These are phyloP conservation scores for Trifolium pratense DNA, from an alignment of 306 rosid genomes.

Conservation along the genomic window DNA sequence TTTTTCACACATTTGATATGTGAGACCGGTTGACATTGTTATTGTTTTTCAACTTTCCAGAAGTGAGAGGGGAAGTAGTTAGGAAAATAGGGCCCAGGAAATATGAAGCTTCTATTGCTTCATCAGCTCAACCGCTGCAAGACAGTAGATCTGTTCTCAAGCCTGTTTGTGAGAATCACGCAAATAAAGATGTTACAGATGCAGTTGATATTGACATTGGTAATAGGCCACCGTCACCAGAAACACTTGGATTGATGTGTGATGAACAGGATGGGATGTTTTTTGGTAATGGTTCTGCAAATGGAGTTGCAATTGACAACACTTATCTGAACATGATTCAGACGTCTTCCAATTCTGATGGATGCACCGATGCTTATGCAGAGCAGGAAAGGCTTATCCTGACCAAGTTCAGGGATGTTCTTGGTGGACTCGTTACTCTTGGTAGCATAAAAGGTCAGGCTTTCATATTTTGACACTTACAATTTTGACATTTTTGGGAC, in stretches of 20 bases:
- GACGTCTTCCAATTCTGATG: conserved; percentile 51
- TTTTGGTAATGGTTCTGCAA: conserved; percentile 50
- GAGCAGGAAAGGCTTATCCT: conserved; percentile 73
- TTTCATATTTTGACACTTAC: conserved; percentile 18
- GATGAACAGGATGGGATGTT: conserved; percentile 64
- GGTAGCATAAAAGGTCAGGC: conserved; percentile 70
- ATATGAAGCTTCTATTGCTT: conserved; percentile 42
- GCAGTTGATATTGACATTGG: conserved; percentile 47
- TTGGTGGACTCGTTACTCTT: conserved; percentile 57
- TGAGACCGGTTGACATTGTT: conserved; percentile 13
- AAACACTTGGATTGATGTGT: conserved; percentile 79
- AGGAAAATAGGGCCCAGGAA: conserved; percentile 36
- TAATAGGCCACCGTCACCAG: conserved; percentile 68
- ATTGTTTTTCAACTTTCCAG: conserved; percentile 51
- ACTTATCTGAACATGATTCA: conserved; percentile 43
- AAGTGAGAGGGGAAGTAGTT: conserved; percentile 35
- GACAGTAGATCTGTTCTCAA: conserved; percentile 44
- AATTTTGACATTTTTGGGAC: not conserved
- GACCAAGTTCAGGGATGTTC: conserved; percentile 64
- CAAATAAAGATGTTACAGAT: conserved; percentile 48
- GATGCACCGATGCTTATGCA: conserved; percentile 49
- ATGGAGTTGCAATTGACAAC: conserved; percentile 33
- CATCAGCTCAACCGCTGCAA: conserved; percentile 48
- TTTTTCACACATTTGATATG: conserved; percentile 5
- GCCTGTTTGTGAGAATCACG: conserved; percentile 36